Percentiles rank a stretch among this genome's conserved stretches.
Evolutionary conservation across 805 yeast genomes (phyloP).

Genomic region (Priceomyces carsonii): DNA sequence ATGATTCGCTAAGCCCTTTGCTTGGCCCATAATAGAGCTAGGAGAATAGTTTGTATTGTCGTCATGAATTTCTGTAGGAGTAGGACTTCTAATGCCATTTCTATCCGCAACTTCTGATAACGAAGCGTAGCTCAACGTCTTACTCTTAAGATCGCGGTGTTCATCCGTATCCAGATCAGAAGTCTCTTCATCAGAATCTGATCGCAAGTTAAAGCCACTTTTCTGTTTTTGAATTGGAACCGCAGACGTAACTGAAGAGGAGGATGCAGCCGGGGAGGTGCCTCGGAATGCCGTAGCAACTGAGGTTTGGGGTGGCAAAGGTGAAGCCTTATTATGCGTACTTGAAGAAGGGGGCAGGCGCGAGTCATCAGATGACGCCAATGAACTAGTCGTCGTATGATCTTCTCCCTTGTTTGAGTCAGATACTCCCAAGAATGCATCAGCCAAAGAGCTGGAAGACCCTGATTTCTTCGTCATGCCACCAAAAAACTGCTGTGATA

Average conservation of each 20-base stretch:
- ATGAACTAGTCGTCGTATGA: background rate
- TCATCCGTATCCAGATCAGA: conserved; percentile 14
- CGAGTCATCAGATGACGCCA: conserved; percentile 4
- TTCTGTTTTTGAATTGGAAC: conserved; percentile 7
- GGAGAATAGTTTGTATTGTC: conserved; percentile 9
- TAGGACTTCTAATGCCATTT: conserved; percentile 33
- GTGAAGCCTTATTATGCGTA: conserved; percentile 36
- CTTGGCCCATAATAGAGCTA: conserved; percentile 32
- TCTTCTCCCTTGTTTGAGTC: background rate
- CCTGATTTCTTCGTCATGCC: conserved; percentile 10
- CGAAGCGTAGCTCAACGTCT: conserved; percentile 40
- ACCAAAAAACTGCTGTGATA: conserved; percentile 40
- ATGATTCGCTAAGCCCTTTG: conserved; percentile 36
- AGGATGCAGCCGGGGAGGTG: conserved; percentile 10
- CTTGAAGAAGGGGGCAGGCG: conserved; percentile 6
- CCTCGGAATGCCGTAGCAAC: conserved; percentile 44
- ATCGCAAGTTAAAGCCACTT: conserved; percentile 36
- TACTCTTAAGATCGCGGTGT: conserved; percentile 6
- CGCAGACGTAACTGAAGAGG: conserved; percentile 22
- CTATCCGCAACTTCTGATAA: conserved; percentile 53
- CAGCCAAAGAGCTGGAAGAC: conserved; percentile 17
- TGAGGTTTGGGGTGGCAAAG: conserved; percentile 44
- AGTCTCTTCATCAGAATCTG: conserved; percentile 35
- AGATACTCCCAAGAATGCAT: conserved; percentile 19
- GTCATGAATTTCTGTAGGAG: conserved; percentile 19